phyloP scores from a whole-genome alignment of 2,329 filamentous ascomycete species.

The Stagonosporopsis vannaccii region DNA sequence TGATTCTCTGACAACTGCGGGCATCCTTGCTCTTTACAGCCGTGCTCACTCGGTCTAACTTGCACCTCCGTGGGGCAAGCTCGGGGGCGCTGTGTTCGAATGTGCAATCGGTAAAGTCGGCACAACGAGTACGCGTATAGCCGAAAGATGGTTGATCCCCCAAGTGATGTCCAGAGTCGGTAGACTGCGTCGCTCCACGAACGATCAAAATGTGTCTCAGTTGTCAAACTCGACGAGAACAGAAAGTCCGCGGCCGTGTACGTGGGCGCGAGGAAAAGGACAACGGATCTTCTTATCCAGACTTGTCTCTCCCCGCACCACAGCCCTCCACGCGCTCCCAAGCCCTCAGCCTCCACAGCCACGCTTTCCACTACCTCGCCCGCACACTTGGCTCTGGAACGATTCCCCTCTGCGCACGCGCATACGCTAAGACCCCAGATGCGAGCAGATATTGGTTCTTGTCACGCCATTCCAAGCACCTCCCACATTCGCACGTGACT shows the following conservation, averaged over 20 bases:
- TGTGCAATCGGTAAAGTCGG: slow-evolving; percentile 13
- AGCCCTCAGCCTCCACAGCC: slow-evolving; percentile 21
- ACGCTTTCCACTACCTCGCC: slow-evolving; percentile 7
- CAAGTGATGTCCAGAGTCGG: slow-evolving; percentile 2
- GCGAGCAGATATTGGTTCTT: slow-evolving; percentile 10
- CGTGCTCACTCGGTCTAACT: slow-evolving; percentile 3
- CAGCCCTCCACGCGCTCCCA: slow-evolving; percentile 6
- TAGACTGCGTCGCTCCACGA: slow-evolving; percentile 1
- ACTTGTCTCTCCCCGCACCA: slow-evolving; percentile 10
- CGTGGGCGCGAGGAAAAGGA: not conserved
- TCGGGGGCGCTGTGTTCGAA: slow-evolving; percentile 2
- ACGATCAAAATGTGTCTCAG: not conserved
- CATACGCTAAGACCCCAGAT: not conserved
- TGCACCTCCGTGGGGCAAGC: slow-evolving; percentile 1
- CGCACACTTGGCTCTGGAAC: slow-evolving; percentile 14
- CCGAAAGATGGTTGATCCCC: slow-evolving; percentile 3
- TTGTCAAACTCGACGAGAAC: not conserved
- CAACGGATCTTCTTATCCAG: slow-evolving; percentile 13
- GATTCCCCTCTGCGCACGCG: slow-evolving; percentile 2
- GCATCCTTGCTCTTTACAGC: slow-evolving; percentile 15
- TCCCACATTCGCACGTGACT: slow-evolving; percentile 13
- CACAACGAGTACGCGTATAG: slow-evolving; percentile 8
- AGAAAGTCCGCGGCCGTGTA: slow-evolving; percentile 7
- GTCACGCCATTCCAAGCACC: slow-evolving; percentile 23
- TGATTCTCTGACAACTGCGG: slow-evolving; percentile 7